A percentile compares a stretch with the other conserved stretches of the same genome.
These are phyloP conservation scores for Metschnikowia borealis DNA, from an alignment of 805 yeast species.

Conservation along the genomic window DNA sequence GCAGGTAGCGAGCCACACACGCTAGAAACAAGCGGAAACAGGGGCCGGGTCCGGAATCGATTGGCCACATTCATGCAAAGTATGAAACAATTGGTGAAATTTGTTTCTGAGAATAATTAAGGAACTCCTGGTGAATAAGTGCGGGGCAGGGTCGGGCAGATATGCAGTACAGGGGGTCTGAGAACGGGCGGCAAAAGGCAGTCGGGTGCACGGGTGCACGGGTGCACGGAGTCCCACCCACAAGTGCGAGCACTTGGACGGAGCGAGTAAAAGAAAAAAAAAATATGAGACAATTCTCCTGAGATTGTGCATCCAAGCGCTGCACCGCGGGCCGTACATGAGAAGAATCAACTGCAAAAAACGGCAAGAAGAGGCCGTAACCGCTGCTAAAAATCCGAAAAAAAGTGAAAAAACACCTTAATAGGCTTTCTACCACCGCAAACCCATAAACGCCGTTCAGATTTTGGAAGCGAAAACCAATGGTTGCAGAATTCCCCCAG, in stretches of 20 bases:
- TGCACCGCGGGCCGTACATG: conserved; percentile 1
- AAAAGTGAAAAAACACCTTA: not conserved
- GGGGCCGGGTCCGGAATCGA: not conserved
- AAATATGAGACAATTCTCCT: conserved; percentile 4
- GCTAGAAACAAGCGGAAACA: not conserved
- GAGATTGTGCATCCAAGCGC: not conserved
- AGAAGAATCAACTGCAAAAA: not conserved
- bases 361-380: not conserved
- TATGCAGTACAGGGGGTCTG: not conserved
- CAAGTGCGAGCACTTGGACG: not conserved
- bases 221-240: conserved; percentile 2
- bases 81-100: not conserved
- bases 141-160: not conserved
- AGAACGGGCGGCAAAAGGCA: too few relatives aligned
- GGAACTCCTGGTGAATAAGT: not conserved
- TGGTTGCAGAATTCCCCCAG: not conserved
- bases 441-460: not conserved
- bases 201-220: conserved; percentile 1
- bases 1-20: not conserved
- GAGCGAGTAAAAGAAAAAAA: not conserved
- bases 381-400: not conserved
- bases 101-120: conserved; percentile 1
- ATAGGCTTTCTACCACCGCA: not conserved
- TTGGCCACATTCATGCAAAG: not conserved
- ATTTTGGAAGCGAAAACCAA: conserved; percentile 3